Evolutionary conservation across 2,329 filamentous ascomycete species (phyloP).

Genomic region (Elsinoe australis): DNA sequence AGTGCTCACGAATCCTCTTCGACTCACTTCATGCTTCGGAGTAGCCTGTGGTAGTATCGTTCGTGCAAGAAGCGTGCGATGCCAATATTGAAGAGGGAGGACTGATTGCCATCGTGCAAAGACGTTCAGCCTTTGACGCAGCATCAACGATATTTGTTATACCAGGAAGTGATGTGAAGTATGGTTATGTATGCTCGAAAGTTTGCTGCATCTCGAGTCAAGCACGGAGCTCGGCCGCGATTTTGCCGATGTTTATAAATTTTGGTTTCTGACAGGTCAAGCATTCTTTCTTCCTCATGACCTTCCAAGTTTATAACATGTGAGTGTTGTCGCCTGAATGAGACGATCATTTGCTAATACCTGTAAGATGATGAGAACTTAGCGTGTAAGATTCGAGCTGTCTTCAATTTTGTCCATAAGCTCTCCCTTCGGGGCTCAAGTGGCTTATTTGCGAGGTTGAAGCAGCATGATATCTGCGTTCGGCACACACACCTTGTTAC

Average conservation of each 20-base stretch:
- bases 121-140: neutral
- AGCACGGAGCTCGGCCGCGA: constrained; percentile 1
- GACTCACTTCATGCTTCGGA: neutral
- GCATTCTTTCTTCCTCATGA: constrained; percentile 51
- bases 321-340: constrained; percentile 46
- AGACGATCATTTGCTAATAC: constrained; percentile 29
- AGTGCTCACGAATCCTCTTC: neutral
- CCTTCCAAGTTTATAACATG: constrained; percentile 99
- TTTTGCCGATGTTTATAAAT: constrained; percentile 14
- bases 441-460: constrained; percentile 61
- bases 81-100: too few relatives aligned
- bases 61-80: too few relatives aligned
- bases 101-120: constrained; percentile 5
- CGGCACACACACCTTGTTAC: constrained; percentile 99
- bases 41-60: too few relatives aligned
- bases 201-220: neutral
- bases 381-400: constrained; percentile 91
- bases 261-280: neutral
- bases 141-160: neutral
- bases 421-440: constrained; percentile 90
- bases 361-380: constrained; percentile 96
- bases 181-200: neutral
- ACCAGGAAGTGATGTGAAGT: neutral
- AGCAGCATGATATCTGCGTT: constrained; percentile 94
- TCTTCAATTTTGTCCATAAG: constrained; percentile 58